Evolutionary conservation across 2,329 filamentous ascomycete genomes (phyloP), one percentile per base, ranked within the genome.

Genomic region (Fusarium citri): DNA sequence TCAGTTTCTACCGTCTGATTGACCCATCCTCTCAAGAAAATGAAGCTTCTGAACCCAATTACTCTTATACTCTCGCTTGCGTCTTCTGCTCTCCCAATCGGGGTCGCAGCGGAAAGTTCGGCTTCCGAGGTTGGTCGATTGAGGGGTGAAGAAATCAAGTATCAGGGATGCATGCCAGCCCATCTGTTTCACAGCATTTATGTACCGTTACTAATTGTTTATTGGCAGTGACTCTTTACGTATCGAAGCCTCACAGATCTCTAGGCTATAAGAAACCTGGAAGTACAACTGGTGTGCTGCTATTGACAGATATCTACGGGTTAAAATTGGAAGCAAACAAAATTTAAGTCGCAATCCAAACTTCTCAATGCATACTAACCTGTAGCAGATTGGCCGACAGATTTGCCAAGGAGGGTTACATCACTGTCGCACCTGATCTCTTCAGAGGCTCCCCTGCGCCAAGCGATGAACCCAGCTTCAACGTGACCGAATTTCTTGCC

Each of bases 301-400:
- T 69, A 18, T 28, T 71, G n/a, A 69, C 68, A 3, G 68, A 71
- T 31, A 30, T 72, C 12, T 71, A 47, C 23, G 23, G 23, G 23
- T 42, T 71, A 9, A 40, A 54, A 6, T 12, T 71, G 2, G 40
- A 46, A 12, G 55, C 56, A n/a, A 71, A 71, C 6, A 28, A 45
- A 53, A 42, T 55, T 68, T 47, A 40, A 22, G 37, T 2, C 5
- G 9, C 18, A 16, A 2, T 1, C 4, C 4, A 8, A 3, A 4
- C 5, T 10, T 12, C n/a, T 16, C 5, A 37, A 37, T 37, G 3
- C 5, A 11, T 2, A 6, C 4, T 34, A 30, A 61, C 16, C 10
- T 9, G 8, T 0, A 3, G 4, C 7, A 71, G 68, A 18, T 42
- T 71, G 8, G 60, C 55, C 15, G 68, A 71, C 15, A 40, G 56